phyloP scores from a whole-genome alignment of 2,329 filamentous ascomycete genomes.

The Cytospora leucostoma region DNA sequence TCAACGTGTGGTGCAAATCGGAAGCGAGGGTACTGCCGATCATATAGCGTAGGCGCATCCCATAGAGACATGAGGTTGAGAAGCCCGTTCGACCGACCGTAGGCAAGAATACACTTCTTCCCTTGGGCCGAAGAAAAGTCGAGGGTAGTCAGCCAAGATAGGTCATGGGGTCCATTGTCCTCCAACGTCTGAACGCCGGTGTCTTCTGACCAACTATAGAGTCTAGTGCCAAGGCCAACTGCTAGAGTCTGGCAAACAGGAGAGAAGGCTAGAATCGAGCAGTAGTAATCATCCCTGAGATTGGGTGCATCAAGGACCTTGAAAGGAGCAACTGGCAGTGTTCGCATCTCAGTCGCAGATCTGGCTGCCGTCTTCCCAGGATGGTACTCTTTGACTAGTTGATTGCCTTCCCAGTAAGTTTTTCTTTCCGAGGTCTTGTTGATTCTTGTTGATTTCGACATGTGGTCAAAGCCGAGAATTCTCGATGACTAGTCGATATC shows the following conservation, averaged over 20 bases:
- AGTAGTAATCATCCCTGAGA: slow-evolving; percentile 95
- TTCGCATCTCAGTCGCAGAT: slow-evolving; percentile 38
- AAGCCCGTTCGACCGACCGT: slow-evolving; percentile 76
- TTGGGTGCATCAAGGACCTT: slow-evolving; percentile 88
- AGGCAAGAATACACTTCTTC: slow-evolving; percentile 77
- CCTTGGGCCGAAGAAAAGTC: slow-evolving; percentile 83
- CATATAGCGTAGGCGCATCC: slow-evolving; percentile 43
- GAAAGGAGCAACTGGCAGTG: slow-evolving; percentile 73
- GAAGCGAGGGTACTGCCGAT: slow-evolving; percentile 55
- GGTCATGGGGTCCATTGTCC: slow-evolving; percentile 46
- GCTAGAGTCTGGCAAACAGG: slow-evolving; percentile 73
- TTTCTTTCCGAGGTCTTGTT: slow-evolving; percentile 31
- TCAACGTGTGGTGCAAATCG: slow-evolving; percentile 64
- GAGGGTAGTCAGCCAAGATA: slow-evolving; percentile 75
- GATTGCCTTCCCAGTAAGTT: slow-evolving; percentile 46
- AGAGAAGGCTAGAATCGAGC: slow-evolving; percentile 86
- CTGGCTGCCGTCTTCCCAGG: slow-evolving; percentile 29
- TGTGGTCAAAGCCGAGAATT: slow-evolving; percentile 59
- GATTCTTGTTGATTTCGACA: slow-evolving; percentile 29
- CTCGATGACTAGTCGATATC: slow-evolving; percentile 71
- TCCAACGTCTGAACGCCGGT: slow-evolving; percentile 61
- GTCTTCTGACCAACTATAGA: slow-evolving; percentile 88
- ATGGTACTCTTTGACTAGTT: slow-evolving; percentile 41
- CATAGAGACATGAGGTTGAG: slow-evolving; percentile 77
- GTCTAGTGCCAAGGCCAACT: slow-evolving; percentile 74